Conservation (phyloP, 2,329 filamentous ascomycete species). For the Epichloe hybrida region DNA sequence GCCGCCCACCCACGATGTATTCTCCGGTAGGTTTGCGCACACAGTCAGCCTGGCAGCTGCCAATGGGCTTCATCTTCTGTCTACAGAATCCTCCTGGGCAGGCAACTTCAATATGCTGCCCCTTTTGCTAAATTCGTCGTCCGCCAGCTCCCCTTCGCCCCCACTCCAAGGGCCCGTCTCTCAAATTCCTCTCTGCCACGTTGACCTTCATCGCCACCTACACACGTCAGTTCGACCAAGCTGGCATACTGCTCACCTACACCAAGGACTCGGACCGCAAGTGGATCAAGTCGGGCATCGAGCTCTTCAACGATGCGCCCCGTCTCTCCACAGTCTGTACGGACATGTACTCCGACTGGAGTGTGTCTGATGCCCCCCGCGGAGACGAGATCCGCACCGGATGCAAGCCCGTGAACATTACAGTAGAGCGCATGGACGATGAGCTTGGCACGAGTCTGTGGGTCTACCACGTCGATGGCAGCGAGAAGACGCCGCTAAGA, state of each 20-base stretch:
- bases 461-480: slow-evolving; percentile 49
- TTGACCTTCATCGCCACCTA: slow-evolving; percentile 49
- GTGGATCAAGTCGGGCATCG: slow-evolving; percentile 73
- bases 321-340: slow-evolving; percentile 59
- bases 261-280: slow-evolving; percentile 31
- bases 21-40: slow-evolving; percentile 35
- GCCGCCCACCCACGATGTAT: slow-evolving; percentile 49
- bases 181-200: slow-evolving; percentile 46
- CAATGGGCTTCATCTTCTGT: too few species aligned
- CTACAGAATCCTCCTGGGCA: not conserved
- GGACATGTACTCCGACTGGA: slow-evolving; percentile 67
- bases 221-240: slow-evolving; percentile 27
- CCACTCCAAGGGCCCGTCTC: slow-evolving; percentile 30
- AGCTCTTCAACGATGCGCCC: slow-evolving; percentile 50
- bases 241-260: slow-evolving; percentile 29
- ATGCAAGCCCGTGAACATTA: slow-evolving; percentile 16
- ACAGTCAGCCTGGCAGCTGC: too few species aligned
- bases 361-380: slow-evolving; percentile 38
- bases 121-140: not conserved
- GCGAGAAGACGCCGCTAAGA: slow-evolving; percentile 46
- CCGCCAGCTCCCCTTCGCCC: slow-evolving; percentile 16
- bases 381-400: slow-evolving; percentile 16
- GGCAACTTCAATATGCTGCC: not conserved
- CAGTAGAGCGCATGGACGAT: slow-evolving; percentile 40
- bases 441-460: slow-evolving; percentile 48